Evolutionary conservation across 192 early-diverging fungal genomes (phyloP).

Genomic region (Umbelopsis ramanniana): DNA sequence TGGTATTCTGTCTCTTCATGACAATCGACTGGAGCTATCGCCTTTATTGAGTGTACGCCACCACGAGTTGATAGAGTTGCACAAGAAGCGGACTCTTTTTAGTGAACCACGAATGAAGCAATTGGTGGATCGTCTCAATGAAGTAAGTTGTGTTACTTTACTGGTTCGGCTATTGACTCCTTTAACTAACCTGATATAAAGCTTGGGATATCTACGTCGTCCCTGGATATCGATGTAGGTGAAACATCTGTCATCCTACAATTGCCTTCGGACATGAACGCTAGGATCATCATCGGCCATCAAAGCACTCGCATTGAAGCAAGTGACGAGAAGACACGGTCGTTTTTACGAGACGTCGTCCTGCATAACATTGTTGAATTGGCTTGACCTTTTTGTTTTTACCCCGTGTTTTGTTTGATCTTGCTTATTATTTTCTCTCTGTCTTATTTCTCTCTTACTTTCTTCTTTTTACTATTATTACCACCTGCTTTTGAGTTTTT

Average conservation of each 20-base stretch:
- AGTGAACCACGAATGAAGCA: background rate
- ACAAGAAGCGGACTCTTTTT: slow-evolving; percentile 20
- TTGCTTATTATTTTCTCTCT: background rate
- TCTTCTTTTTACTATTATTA: too few relatives aligned
- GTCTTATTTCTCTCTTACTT: background rate
- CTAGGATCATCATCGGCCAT: slow-evolving; percentile 1
- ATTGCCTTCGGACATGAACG: slow-evolving; percentile 23
- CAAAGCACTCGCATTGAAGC: slow-evolving; percentile 24
- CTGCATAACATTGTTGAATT: slow-evolving; percentile 20
- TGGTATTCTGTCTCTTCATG: slow-evolving; percentile 24
- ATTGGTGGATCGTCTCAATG: slow-evolving; percentile 22
- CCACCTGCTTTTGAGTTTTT: background rate
- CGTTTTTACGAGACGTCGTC: slow-evolving; percentile 20
- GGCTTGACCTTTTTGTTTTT: slow-evolving; percentile 22
- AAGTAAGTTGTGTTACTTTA: slow-evolving; percentile 16
- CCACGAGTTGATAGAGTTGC: slow-evolving; percentile 18
- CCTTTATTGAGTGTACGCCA: slow-evolving; percentile 6
- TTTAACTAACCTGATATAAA: background rate
- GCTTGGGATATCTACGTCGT: background rate
- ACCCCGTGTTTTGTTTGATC: slow-evolving; percentile 9
- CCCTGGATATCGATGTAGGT: background rate
- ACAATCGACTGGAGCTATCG: slow-evolving; percentile 23
- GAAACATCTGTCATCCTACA: background rate
- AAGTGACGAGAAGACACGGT: slow-evolving; percentile 20
- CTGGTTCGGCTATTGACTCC: background rate